phyloP scores from a whole-genome alignment of 805 yeast species.

The Pichia scutulata region DNA sequence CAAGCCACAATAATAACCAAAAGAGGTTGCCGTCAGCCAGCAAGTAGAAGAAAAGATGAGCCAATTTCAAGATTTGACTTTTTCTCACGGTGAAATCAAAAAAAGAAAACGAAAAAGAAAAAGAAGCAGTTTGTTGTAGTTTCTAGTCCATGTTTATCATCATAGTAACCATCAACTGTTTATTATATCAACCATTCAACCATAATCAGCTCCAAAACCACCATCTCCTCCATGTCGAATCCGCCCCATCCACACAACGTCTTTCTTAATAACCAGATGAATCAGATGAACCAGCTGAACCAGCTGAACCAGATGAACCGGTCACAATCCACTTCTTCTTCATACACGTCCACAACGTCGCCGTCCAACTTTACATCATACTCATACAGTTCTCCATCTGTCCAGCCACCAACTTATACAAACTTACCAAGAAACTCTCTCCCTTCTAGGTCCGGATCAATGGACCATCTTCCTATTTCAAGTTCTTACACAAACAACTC shows the following conservation, averaged over 20 bases:
- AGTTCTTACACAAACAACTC: background rate
- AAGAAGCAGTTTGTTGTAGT: background rate
- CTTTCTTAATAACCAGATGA: background rate
- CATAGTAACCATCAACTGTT: background rate
- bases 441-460: slow-evolving; percentile 22
- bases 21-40: no score
- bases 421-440: slow-evolving; percentile 21
- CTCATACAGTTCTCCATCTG: slow-evolving; percentile 27
- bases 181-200: background rate
- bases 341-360: slow-evolving; percentile 22
- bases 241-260: background rate
- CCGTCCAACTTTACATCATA: slow-evolving; percentile 23
- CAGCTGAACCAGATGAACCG: background rate
- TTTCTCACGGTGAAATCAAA: background rate
- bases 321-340: slow-evolving; percentile 16
- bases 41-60: no score
- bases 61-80: no score
- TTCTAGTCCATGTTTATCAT: background rate
- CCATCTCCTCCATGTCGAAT: background rate
- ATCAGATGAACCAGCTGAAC: background rate
- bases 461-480: slow-evolving; percentile 10
- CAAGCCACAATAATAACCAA: no score
- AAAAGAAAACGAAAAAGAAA: no score
- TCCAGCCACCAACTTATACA: slow-evolving; percentile 23
- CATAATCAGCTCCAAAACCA: background rate